Base-by-base conservation (phyloP, 176 grass and related monocot genomes). In the Poa pratensis region DNA sequence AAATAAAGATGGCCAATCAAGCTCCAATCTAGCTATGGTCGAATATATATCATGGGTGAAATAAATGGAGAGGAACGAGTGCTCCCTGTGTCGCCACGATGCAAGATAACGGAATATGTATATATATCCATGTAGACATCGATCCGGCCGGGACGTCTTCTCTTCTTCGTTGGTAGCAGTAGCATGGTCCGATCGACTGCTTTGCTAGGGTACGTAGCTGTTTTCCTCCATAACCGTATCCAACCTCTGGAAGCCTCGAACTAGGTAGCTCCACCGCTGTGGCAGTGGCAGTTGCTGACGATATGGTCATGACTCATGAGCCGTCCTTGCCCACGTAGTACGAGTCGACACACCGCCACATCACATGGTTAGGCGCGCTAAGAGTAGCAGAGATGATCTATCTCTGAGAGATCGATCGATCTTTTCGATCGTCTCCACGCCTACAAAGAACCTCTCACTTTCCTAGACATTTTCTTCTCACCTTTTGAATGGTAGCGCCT, bases 331-430 rank as follows among this genome's bases (percentile, higher is more conserved):
- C 34, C 34, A 35, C 34, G 34, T 35, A 35, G 34, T 30, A 30
- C 30, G 34, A 35, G 34, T 4, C 34, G 4, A 3, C 34, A 35
- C 30, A 30, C 30, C 30, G 34, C 34, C 34, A 35, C 34, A 35
- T 35, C 40, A 51, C 67, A 63, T 49, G 84, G 66, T 51, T 86
- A 64, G 68, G 76, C 55, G 35, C 68, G 51, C 52, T 26, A 20
- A 52, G 4, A 70, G 35, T 4, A 42, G 13, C 5, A 6, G 68
- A 13, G 42, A 30, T 30, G 30, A 30, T 30, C 30, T 30, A 30
- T 30, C 30, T 30, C 30, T 30, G 30, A 30, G 30, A 30, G 30
- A 30, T 30, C 30, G 30, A 30, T 30, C 30, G 30, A 30, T 30
- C 30, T 30, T 30, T 30, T 30, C 30, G 30, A 30, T 30, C 30